A percentile compares a stretch with the other conserved stretches of the same genome.
Evolutionary conservation across 2,329 filamentous ascomycete species (phyloP).

Genomic region (Xylaria polymorpha): DNA sequence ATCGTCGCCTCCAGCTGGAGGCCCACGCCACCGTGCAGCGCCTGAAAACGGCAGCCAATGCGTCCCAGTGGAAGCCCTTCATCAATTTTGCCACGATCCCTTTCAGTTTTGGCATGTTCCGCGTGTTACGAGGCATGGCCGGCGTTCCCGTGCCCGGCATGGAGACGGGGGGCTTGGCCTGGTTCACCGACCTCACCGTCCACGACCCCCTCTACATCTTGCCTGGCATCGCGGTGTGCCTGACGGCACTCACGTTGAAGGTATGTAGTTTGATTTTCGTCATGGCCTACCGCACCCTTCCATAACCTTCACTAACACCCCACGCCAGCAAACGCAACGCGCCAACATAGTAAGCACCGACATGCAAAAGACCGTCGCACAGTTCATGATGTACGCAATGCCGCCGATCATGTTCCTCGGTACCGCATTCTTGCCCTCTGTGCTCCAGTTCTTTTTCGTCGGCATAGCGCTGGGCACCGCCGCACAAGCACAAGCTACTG

Average conservation of each 20-base stretch:
- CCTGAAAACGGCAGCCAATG: slow-evolving; percentile 66
- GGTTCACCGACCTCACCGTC: slow-evolving; percentile 82
- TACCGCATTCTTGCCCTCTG: slow-evolving; percentile 61
- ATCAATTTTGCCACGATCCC: slow-evolving; percentile 70
- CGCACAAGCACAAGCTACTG: slow-evolving; percentile 53
- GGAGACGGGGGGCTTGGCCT: slow-evolving; percentile 75
- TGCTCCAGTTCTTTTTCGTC: slow-evolving; percentile 63
- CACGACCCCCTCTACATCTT: slow-evolving; percentile 83
- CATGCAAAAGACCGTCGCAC: slow-evolving; percentile 53
- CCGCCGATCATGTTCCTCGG: slow-evolving; percentile 58
- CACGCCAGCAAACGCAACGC: slow-evolving; percentile 40
- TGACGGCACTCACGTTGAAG: slow-evolving; percentile 69
- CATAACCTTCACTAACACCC: slow-evolving; percentile 20
- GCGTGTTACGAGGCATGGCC: slow-evolving; percentile 78
- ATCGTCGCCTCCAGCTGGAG: slow-evolving; percentile 61
- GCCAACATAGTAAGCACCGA: slow-evolving; percentile 46
- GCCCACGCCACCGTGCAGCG: slow-evolving; percentile 59
- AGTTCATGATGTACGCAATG: slow-evolving; percentile 58
- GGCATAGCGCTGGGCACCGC: slow-evolving; percentile 50
- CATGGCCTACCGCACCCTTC: too few species aligned
- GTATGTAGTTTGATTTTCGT: slow-evolving; percentile 55
- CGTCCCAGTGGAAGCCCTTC: slow-evolving; percentile 63
- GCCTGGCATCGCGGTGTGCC: slow-evolving; percentile 68
- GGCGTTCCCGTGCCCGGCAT: slow-evolving; percentile 83
- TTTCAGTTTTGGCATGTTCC: slow-evolving; percentile 84